phyloP scores from a whole-genome alignment of 2,329 filamentous ascomycete species.

The Xylaria arbuscula region DNA sequence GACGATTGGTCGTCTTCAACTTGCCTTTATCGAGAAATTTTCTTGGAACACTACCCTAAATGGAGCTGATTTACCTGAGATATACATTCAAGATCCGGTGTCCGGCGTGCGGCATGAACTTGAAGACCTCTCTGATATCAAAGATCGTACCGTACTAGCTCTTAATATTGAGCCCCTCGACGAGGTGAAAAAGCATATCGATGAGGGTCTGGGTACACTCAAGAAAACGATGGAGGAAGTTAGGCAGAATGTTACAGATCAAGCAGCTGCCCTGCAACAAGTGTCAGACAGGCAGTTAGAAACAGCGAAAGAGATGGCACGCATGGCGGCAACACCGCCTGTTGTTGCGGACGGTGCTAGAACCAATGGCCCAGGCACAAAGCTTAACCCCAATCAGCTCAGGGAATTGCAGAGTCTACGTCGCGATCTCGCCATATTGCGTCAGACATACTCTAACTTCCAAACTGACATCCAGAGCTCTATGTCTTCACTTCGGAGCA shows the following conservation, averaged over 20 bases:
- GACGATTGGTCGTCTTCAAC: slow-evolving; percentile 86
- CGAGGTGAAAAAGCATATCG: slow-evolving; percentile 95
- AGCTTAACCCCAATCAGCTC: slow-evolving; percentile 70
- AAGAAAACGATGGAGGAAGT: slow-evolving; percentile 87
- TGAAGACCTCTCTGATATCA: slow-evolving; percentile 92
- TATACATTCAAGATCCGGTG: slow-evolving; percentile 95
- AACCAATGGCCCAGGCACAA: slow-evolving; percentile 51
- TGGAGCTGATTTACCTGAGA: slow-evolving; percentile 91
- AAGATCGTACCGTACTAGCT: slow-evolving; percentile 93
- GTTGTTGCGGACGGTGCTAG: slow-evolving; percentile 63
- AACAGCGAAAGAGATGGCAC: slow-evolving; percentile 85
- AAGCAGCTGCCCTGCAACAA: slow-evolving; percentile 81
- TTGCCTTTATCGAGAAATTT: slow-evolving; percentile 99
- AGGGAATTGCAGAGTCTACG: slow-evolving; percentile 84
- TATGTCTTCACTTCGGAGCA: slow-evolving; percentile 84
- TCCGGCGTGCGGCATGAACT: slow-evolving; percentile 97
- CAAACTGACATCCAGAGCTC: slow-evolving; percentile 87
- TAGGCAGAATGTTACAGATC: slow-evolving; percentile 83
- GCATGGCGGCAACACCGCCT: slow-evolving; percentile 61
- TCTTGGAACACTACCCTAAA: slow-evolving; percentile 98
- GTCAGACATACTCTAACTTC: slow-evolving; percentile 93
- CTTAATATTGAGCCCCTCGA: slow-evolving; percentile 93
- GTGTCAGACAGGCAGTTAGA: slow-evolving; percentile 94
- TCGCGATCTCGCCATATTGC: slow-evolving; percentile 88
- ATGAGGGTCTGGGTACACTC: slow-evolving; percentile 86